Percentiles rank a stretch among this genome's conserved stretches.
phyloP scores from a whole-genome alignment of 1,284 basidiomycete species.

The Trichosporon sp. region DNA sequence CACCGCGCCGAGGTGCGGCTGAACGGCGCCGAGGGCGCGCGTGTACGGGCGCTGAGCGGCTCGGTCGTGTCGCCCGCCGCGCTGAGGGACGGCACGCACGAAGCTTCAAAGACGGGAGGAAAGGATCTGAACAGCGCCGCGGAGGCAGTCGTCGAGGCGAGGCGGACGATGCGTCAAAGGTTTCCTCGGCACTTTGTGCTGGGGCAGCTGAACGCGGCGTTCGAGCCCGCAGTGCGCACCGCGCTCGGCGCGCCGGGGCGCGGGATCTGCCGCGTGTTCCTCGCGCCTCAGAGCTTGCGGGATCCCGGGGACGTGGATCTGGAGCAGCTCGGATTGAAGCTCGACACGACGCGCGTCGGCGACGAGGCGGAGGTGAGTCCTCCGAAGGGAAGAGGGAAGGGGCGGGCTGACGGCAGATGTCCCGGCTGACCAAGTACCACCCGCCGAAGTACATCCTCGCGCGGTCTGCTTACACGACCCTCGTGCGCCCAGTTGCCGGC shows the following conservation, averaged over 20 bases:
- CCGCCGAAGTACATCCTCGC: constrained; percentile 19
- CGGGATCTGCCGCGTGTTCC: background rate
- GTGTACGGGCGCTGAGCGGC: background rate
- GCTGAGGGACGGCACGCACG: background rate
- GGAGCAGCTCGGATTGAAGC: background rate
- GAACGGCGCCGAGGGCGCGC: background rate
- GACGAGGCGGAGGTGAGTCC: constrained; percentile 23
- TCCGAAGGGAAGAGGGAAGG: no score
- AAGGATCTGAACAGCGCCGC: background rate
- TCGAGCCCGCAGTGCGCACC: background rate
- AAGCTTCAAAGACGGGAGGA: background rate
- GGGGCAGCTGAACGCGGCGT: background rate
- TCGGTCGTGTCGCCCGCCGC: background rate
- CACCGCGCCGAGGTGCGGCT: background rate
- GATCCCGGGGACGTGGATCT: background rate
- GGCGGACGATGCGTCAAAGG: background rate
- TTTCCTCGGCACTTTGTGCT: background rate
- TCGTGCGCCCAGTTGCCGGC: constrained; percentile 7
- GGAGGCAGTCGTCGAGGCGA: background rate
- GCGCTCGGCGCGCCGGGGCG: background rate
- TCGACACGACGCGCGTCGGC: constrained; percentile 12
- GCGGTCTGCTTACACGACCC: constrained; percentile 17
- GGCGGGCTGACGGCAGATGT: constrained; percentile 15
- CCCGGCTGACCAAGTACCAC: constrained; percentile 10
- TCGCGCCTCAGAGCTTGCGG: background rate